These are phyloP conservation scores for Trichoderma arundinaceum DNA, from an alignment of 2,329 filamentous ascomycete species.

Conservation along the genomic window DNA sequence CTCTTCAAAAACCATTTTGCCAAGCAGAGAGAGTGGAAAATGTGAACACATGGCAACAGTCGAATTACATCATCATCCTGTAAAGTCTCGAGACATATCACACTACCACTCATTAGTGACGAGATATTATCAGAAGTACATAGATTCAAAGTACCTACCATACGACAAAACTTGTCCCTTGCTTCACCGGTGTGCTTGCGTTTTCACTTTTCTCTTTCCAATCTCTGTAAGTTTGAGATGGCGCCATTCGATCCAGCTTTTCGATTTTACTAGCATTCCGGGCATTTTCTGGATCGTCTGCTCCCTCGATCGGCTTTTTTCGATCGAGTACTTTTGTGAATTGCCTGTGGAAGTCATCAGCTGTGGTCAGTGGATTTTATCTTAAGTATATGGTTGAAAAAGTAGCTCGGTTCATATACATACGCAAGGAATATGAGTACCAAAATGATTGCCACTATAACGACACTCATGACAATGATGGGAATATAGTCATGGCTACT, in stretches of 20 bases:
- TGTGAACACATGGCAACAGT: slow-evolving; percentile 32
- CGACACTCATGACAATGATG: slow-evolving; percentile 6
- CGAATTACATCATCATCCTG: slow-evolving; percentile 33
- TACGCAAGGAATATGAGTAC: slow-evolving; percentile 15
- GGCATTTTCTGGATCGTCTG: slow-evolving; percentile 13
- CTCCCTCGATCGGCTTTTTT: not conserved
- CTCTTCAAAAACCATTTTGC: slow-evolving; percentile 33
- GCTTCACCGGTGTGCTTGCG: not conserved
- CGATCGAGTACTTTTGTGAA: not conserved
- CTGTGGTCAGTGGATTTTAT: not conserved
- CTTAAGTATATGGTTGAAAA: no score
- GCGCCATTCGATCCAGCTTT: slow-evolving; percentile 5
- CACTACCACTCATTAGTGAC: slow-evolving; percentile 23
- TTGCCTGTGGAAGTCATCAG: not conserved
- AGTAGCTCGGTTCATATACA: not conserved
- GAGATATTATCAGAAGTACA: not conserved
- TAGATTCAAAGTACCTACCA: not conserved
- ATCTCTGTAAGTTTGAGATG: slow-evolving; percentile 13
- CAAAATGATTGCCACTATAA: not conserved
- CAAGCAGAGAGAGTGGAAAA: slow-evolving; percentile 35
- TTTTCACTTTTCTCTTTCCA: slow-evolving; percentile 16
- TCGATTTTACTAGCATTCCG: slow-evolving; percentile 13
- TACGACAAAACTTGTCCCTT: not conserved
- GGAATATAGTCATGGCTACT: slow-evolving; percentile 10
- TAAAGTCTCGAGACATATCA: slow-evolving; percentile 35